A percentile compares a stretch with the other conserved stretches of the same genome.
phyloP scores from a whole-genome alignment of 192 early-diverging fungal genomes.

The Coemansia reversa region DNA sequence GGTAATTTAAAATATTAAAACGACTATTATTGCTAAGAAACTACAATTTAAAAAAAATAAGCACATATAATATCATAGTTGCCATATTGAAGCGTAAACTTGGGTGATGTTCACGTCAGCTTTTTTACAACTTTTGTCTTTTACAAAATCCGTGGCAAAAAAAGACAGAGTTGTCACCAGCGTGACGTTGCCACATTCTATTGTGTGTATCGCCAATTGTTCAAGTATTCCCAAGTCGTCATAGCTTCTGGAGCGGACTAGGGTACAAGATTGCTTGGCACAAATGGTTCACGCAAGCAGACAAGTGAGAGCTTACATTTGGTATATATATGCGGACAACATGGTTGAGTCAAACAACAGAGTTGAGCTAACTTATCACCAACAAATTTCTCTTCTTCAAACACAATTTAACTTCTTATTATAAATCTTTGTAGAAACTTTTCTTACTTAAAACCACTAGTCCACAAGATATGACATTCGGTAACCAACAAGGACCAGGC shows the following conservation, averaged over 20 bases:
- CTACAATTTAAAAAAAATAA: neutral
- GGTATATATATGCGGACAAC: neutral
- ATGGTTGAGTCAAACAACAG: neutral
- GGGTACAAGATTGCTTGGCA: neutral
- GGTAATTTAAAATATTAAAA: too few species aligned
- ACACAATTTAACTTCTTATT: neutral
- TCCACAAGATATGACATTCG: slow-evolving; percentile 9
- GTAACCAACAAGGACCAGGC: slow-evolving; percentile 19
- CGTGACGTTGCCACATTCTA: neutral
- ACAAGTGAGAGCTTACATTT: neutral
- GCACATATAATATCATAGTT: neutral
- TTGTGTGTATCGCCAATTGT: neutral
- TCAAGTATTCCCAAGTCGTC: neutral
- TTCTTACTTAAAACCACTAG: neutral
- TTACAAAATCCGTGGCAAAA: neutral
- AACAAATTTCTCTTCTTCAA: neutral
- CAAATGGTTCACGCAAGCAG: neutral
- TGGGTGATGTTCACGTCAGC: neutral
- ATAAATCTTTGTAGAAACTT: neutral
- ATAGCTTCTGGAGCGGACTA: neutral
- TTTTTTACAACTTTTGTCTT: neutral
- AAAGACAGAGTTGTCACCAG: neutral
- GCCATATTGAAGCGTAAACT: neutral
- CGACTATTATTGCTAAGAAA: neutral
- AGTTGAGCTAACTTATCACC: neutral